Conservation (phyloP, 768 basidiomycete genomes). For the Tricholoma furcatifolium region DNA sequence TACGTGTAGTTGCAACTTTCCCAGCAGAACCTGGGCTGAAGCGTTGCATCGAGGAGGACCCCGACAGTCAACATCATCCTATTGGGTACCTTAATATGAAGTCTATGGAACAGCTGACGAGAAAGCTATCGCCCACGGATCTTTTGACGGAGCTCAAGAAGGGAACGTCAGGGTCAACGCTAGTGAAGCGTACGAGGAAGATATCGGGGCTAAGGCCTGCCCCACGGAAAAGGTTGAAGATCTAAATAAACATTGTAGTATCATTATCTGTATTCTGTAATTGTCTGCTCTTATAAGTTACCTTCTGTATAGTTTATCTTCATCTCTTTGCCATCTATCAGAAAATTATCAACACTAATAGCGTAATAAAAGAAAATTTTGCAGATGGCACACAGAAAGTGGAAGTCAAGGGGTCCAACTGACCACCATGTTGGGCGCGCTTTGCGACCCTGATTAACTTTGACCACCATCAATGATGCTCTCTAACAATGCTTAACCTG, state of each 20-base stretch:
- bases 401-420: too few relatives aligned
- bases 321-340: too few relatives aligned
- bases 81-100: conserved; percentile 40
- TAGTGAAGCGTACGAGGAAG: conserved; percentile 17
- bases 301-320: too few relatives aligned
- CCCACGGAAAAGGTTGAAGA: conserved; percentile 16
- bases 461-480: too few relatives aligned
- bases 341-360: too few relatives aligned
- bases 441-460: too few relatives aligned
- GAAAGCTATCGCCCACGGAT: conserved; percentile 32
- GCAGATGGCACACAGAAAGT: too few relatives aligned
- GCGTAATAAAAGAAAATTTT: too few relatives aligned
- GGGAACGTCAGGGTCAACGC: neutral
- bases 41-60: conserved; percentile 37
- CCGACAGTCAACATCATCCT: conserved; percentile 36
- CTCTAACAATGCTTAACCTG: too few relatives aligned
- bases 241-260: conserved; percentile 1
- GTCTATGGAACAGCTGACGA: conserved; percentile 38
- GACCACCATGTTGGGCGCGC: too few relatives aligned
- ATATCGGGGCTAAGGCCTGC: conserved; percentile 9
- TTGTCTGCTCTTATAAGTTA: too few relatives aligned
- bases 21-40: conserved; percentile 38
- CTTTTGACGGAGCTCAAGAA: conserved; percentile 32
- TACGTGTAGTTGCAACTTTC: conserved; percentile 41
- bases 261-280: too few relatives aligned